Evolutionary conservation across 164 flowering plant species (phyloP), one percentile per base, ranked within the genome.

Genomic region (Annona cherimola): DNA sequence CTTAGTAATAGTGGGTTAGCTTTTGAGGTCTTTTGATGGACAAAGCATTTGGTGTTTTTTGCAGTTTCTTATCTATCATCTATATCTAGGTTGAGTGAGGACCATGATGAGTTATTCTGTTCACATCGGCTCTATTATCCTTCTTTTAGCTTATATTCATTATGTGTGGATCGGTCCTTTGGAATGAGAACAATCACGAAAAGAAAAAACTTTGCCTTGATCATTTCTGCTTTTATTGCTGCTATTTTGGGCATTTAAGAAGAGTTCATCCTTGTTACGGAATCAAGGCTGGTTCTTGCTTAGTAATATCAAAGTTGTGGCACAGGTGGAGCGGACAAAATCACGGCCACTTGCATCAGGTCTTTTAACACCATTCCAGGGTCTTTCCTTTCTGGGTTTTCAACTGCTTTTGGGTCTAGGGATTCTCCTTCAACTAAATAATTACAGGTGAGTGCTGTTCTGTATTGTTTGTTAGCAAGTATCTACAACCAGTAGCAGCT

Each of bases 381-480:
- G 98, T 61, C 74, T 91, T 69, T 76, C 78, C 79, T 95, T 95
- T 87, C 92, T 95, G 72, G 98, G 96, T 35, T 70, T 85, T 73
- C 99, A 93, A 70, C 79, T 93, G 80, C 80, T 90, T 70, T 87
- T 95, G 81, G 99, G 98, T 72, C 89, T 95, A 76, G 97, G 96
- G 41, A 93, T 95, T 80, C 94, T 95, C 64, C 90, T 91, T 72
- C 97, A 91, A 75, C 84, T 95, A 63, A 93, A 95, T 73, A 85
- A 83, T 79, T 93, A 84, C 72, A 95, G 99, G 99, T 91, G 76
- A 50, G 80, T 78, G 45, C 42, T 71, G 45, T 68, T 72, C 42
- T 74, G 26, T 26, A 41, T 42, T 40, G 18, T 64, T 42, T 40
- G 42, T 39, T 4, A 62, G 65, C 20, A 35, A 41, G 65, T 39